Percentiles rank a stretch among this genome's conserved stretches.
phyloP scores from a whole-genome alignment of 108 stramenopile genomes.

The Schizochytrium sp. region DNA sequence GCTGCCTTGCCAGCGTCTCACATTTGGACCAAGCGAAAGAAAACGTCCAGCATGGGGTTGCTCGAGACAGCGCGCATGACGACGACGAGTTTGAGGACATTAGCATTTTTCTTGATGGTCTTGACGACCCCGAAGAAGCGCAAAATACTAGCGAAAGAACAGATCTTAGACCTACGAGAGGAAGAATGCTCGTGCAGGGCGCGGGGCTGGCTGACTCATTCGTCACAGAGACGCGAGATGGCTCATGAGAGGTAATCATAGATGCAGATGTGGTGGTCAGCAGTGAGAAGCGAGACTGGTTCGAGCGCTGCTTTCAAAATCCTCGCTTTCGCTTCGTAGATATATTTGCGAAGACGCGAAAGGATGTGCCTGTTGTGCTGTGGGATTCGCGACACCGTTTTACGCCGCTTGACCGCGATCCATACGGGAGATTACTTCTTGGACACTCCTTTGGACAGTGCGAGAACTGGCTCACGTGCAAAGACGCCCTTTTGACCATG shows the following conservation, averaged over 20 bases:
- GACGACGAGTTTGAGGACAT: background rate
- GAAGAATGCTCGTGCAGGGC: too few species aligned
- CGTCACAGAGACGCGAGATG: too few species aligned
- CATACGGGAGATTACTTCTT: background rate
- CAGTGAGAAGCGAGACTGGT: background rate
- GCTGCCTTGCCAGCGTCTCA: too few species aligned
- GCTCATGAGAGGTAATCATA: too few species aligned
- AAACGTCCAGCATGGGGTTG: too few species aligned
- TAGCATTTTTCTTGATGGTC: background rate
- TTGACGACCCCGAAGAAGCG: background rate
- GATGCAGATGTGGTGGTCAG: background rate
- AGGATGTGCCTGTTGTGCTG: background rate
- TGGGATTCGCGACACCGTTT: background rate
- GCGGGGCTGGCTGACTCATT: too few species aligned
- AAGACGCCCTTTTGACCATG: background rate
- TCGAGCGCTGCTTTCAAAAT: background rate
- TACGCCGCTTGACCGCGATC: background rate
- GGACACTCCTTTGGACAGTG: background rate
- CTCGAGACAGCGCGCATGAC: background rate
- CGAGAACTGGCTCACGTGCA: background rate
- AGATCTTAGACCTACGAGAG: too few species aligned
- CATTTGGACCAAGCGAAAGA: too few species aligned
- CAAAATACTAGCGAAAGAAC: too few species aligned
- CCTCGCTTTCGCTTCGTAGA: background rate
- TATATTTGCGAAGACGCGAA: background rate